Conservation (phyloP, 805 yeast genomes). For the Starmerella tilneyi region DNA sequence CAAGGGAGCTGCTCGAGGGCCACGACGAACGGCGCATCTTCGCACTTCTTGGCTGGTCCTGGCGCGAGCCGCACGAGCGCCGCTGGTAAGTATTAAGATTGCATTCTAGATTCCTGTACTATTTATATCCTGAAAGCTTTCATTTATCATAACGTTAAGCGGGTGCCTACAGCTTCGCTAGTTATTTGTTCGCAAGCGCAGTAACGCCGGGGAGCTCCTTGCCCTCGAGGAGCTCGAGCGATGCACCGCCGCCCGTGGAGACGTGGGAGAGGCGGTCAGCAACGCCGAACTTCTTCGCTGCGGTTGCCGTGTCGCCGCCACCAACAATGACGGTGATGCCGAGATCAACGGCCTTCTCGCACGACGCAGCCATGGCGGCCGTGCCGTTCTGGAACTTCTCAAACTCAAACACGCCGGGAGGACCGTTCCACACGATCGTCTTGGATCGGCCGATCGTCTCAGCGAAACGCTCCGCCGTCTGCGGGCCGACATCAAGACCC, state of each 20-base stretch:
- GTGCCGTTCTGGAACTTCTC: constrained; percentile 88
- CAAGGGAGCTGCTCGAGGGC: constrained; percentile 34
- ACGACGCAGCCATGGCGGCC: constrained; percentile 77
- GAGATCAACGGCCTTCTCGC: constrained; percentile 70
- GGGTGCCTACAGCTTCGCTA: not conserved
- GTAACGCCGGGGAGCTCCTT: constrained; percentile 96
- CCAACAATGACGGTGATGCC: constrained; percentile 96
- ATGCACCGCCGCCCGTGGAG: constrained; percentile 99
- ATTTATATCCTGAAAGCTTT: not conserved
- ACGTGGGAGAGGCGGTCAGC: constrained; percentile 95
- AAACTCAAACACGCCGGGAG: constrained; percentile 99
- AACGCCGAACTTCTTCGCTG: constrained; percentile 95
- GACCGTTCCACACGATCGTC: constrained; percentile 99
- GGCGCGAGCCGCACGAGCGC: constrained; percentile 30
- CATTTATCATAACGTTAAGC: not conserved
- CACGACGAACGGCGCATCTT: constrained; percentile 40
- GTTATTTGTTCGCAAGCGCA: constrained; percentile 65
- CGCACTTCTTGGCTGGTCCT: constrained; percentile 36
- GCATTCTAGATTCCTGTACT: constrained; percentile 1
- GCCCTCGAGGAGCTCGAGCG: constrained; percentile 96
- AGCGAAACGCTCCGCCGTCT: constrained; percentile 68
- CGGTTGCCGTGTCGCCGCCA: constrained; percentile 98
- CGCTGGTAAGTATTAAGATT: not conserved
- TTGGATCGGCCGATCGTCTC: constrained; percentile 82
- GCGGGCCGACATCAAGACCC: constrained; percentile 95